Percentiles rank a stretch among this genome's conserved stretches.
Conservation (phyloP, 1,139 yeast species). For the Yamadazyma epiphylla region DNA sequence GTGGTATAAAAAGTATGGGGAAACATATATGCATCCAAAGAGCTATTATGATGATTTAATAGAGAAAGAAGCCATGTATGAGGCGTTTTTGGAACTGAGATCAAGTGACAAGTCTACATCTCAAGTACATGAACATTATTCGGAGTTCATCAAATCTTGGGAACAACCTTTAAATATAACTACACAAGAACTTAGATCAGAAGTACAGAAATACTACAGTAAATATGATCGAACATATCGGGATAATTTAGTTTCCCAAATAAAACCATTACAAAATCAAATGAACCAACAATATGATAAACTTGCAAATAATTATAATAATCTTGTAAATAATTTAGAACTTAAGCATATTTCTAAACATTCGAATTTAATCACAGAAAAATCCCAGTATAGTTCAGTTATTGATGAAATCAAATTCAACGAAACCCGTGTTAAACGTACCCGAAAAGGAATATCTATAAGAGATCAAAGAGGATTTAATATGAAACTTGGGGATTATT, state of each 20-base stretch:
- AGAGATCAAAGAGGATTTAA: constrained; percentile 28
- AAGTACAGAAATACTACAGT: constrained; percentile 11
- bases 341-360: constrained; percentile 26
- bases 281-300: constrained; percentile 23
- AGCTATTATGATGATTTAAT: constrained; percentile 24
- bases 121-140: constrained; percentile 1
- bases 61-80: constrained; percentile 29
- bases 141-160: constrained; percentile 18
- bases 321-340: constrained; percentile 15
- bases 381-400: constrained; percentile 1
- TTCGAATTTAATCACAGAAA: constrained; percentile 27
- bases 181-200: constrained; percentile 13
- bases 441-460: constrained; percentile 19
- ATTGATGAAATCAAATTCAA: constrained; percentile 5
- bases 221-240: constrained; percentile 10
- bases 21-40: constrained; percentile 26
- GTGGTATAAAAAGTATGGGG: constrained; percentile 28
- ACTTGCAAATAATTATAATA: constrained; percentile 14
- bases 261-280: constrained; percentile 17
- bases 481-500: constrained; percentile 29
- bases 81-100: constrained; percentile 17
- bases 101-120: no score
- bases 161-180: constrained; percentile 18
- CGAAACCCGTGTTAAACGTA: constrained; percentile 8
- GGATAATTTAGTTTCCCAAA: constrained; percentile 9